Base-by-base conservation (phyloP, 371 early-diverging fungal species). In the Lichtheimia corymbifera region DNA sequence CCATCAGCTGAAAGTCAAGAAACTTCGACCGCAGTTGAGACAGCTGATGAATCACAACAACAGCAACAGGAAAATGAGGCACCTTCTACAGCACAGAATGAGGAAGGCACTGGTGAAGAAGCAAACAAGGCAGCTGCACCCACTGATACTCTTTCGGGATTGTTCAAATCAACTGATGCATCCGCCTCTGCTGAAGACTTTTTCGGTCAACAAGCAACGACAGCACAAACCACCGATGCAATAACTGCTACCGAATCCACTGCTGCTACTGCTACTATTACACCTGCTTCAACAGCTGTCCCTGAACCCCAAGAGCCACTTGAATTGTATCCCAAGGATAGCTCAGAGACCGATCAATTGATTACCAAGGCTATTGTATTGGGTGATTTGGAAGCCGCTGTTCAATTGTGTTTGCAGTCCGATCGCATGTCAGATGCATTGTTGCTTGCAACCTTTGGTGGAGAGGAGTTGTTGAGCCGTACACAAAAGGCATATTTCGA, bases 351-450 rank as follows among this genome's bases (percentile, higher is more conserved):
- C 13, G 94, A 97, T 64, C 74, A 80, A 24, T 71, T 92, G 60
- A 89, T 98, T 61, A 95, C 93, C 14, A 85, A 87, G 20, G 84
- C 93, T 5, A 74, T 97, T 41, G 81, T 96, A 4, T 71, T 93
- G 30, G 97, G 97, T 57, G 94, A 97, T 72, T 96, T 95, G 70
- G 91, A 91, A 64, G 83, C 91, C 1, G 97, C 97, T 17, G 96
- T 96, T 12, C 76, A 88, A 25, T 75, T 92, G 18, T 97, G 96
- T 65, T 75, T 99, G 40, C 83, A 87, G 22, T 76, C 88, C 5
- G 83, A 93, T 50, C 85, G 92, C 30, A 85, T 91, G 54, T 88
- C 97, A 0, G 99, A 99, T 68, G 99, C 97, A 0, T 74, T 99
- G 30, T 75, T 96, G 61, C 80, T 99, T 59, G 96, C 96, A 13